A percentile compares a stretch with the other conserved stretches of the same genome.
phyloP scores from a whole-genome alignment of 2,329 filamentous ascomycete species.

The Aspergillus udagawae region DNA sequence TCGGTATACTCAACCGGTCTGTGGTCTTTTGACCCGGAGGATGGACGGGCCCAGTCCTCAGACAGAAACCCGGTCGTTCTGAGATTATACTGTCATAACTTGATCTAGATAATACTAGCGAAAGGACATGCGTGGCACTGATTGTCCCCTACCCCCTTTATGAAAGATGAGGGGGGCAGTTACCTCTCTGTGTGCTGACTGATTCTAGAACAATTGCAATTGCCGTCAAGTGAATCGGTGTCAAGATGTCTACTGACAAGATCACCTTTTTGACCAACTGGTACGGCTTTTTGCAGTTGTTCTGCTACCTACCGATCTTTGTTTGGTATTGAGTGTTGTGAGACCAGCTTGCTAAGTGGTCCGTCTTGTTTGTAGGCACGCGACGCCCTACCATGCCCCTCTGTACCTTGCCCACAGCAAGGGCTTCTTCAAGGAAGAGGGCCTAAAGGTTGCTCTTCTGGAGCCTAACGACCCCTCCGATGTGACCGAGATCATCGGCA shows the following conservation, averaged over 20 bases:
- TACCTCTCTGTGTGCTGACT: constrained; percentile 27
- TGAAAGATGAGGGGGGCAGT: constrained; percentile 11
- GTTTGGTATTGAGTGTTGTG: neutral
- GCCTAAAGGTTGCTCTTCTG: constrained; percentile 71
- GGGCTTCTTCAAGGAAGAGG: constrained; percentile 70
- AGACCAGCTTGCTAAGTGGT: constrained; percentile 25
- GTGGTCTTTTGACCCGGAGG: constrained; percentile 5
- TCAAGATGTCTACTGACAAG: constrained; percentile 74
- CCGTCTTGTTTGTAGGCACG: constrained; percentile 56
- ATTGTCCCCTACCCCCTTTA: constrained; percentile 35
- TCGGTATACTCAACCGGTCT: neutral
- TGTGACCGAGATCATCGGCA: constrained; percentile 77
- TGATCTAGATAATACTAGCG: constrained; percentile 86
- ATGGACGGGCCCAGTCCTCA: constrained; percentile 21
- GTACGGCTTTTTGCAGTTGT: constrained; percentile 46
- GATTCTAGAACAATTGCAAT: constrained; percentile 20
- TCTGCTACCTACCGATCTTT: constrained; percentile 1
- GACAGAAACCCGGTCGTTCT: constrained; percentile 47
- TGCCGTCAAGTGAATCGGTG: constrained; percentile 38
- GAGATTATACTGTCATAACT: constrained; percentile 78
- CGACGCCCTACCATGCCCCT: constrained; percentile 75
- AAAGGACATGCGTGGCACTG: constrained; percentile 77
- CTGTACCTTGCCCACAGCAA: constrained; percentile 73
- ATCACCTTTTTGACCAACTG: constrained; percentile 83
- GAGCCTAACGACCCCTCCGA: constrained; percentile 78